phyloP scores from a whole-genome alignment of 345 rosid species.

The Luvunga scandens region DNA sequence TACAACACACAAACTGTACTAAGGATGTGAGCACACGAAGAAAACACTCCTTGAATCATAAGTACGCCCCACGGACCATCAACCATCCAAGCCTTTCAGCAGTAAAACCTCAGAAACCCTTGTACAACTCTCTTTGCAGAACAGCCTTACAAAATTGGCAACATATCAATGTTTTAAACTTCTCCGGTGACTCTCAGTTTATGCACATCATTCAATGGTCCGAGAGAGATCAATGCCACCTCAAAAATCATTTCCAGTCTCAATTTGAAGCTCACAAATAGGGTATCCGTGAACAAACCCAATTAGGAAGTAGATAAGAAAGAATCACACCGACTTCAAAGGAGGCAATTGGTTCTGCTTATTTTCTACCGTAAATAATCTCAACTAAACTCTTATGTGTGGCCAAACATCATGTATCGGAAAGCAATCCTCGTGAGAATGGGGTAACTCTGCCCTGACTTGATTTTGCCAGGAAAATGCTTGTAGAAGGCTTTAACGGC shows the following conservation, averaged over 20 bases:
- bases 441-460: constrained; percentile 1
- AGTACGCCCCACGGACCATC: neutral
- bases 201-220: too few species aligned
- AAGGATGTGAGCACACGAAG: too few species aligned
- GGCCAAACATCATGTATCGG: constrained; percentile 41
- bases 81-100: neutral
- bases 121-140: neutral
- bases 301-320: too few species aligned
- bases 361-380: neutral
- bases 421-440: constrained; percentile 15
- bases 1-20: too few species aligned
- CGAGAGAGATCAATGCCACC: too few species aligned
- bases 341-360: neutral
- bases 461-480: constrained; percentile 37
- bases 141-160: too few species aligned
- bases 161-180: too few species aligned
- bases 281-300: neutral
- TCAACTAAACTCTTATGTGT: neutral
- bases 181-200: too few species aligned
- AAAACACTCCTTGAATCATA: neutral
- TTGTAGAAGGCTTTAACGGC: constrained; percentile 56
- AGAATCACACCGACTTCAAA: too few species aligned
- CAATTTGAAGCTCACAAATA: neutral
- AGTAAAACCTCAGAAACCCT: neutral
- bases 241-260: too few species aligned